Evolutionary conservation across 768 basidiomycete genomes (phyloP), one percentile per base, ranked within the genome.

Genomic region (Coprinopsis cinerea): DNA sequence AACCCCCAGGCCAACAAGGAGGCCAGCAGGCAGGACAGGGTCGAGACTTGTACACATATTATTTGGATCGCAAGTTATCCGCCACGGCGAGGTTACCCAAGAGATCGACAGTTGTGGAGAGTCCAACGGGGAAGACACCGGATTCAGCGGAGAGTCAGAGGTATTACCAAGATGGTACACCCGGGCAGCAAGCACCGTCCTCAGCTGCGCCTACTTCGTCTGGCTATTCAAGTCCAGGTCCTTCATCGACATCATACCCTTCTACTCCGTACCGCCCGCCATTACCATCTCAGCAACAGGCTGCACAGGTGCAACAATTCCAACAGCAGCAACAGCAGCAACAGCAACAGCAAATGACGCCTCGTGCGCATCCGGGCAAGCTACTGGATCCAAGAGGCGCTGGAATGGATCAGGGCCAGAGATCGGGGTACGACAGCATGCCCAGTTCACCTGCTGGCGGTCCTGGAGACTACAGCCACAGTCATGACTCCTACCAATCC

Each of bases 81-180:
- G 89, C 94, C 43, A 95, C 92, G 1, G 92, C 96, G 23, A 82
- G 88, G 40, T 62, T 95, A 49, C 92, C 95, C 4, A 93, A 91
- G 66, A 85, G 93, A 30, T 96, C 95, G 22, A 98, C 91, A 6
- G 84, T 99, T 35, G 85, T 99, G 43, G 95, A 99, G 66, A 92
- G 89, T 58, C 96, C 96, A 17, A 49, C 27, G 30, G 51, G 17
- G 26, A 53, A 34, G 48, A 53, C 18, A 14, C 37, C 20, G 34
- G 45, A 34, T 48, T 51, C 32, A 26, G 36, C 44, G 14, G 43
- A 44, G 24, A 18, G 34, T 17, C 50, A 45, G 44, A 27, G 18
- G 22, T 51, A 51, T 35, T 42, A 50, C 18, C 35, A 32, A 10
- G 41, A 43, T 22, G 22, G 6, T 10, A 24, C 25, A 17, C 22